Evolutionary conservation across 768 basidiomycete genomes (phyloP), one percentile per base, ranked within the genome.

Genomic region (Calocera viscosa): DNA sequence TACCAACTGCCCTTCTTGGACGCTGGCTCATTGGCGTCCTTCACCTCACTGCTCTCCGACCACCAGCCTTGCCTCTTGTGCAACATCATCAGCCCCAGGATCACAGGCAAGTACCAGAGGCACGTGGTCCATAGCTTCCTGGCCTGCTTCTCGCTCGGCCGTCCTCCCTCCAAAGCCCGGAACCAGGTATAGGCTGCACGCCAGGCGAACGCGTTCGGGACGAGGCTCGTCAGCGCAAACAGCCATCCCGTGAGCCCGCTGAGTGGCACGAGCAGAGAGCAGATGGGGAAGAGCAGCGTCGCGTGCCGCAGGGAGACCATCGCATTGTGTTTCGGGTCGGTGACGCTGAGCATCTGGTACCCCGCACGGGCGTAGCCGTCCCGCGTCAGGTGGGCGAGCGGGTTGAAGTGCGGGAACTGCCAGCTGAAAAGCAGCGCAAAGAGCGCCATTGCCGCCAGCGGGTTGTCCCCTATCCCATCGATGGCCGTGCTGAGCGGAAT

Each of bases 401-500:
- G 76, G 76, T 94, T 97, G 80, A 99, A 98, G 76, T 99, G 95
- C 38, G 95, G 94, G 78, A 98, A 98, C 74, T 99, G 96, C 95
- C 95, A 99, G 68, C 89, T 89, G 79, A 87, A 99, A 10, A 96
- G 82, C 60, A 98, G 76, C 77, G 87, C 81, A 78, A 90, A 91
- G 1, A 99, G 79, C 1, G 87, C 85, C 67, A 90, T 77, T 0
- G 93, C 87, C 0, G 89, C 84, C 43, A 96, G 82, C 0, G 93
- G 87, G 73, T 91, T 94, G 74, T 94, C 85, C 39, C 63, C 60
- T 49, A 68, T 39, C 24, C 38, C 26, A 32, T 65, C 35, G 63
- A 69, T 32, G 39, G 68, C 47, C 41, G 67, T 65, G 64, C 87
- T 78, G 63, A 84, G 73, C 19, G 65, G 49, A 12, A 67, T 24